Conservation (phyloP, 2,329 filamentous ascomycete genomes). For the Phyllosticta citriasiana region DNA sequence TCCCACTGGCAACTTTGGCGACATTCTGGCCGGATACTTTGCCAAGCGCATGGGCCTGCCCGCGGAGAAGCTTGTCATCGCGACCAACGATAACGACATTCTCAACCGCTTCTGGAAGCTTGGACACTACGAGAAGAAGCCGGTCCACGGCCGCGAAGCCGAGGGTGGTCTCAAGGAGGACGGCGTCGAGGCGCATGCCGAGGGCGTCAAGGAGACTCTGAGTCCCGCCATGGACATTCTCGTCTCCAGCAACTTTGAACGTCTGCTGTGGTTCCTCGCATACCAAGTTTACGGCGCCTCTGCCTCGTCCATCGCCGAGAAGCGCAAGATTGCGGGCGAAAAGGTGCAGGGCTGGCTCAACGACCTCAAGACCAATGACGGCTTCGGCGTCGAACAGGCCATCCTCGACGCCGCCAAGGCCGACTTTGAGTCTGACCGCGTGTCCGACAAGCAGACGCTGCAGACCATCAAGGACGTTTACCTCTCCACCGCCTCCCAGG, state of each 20-base stretch:
- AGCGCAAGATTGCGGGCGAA: conserved; percentile 50
- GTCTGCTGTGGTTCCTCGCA: conserved; percentile 85
- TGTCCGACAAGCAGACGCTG: conserved; percentile 44
- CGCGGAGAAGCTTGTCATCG: conserved; percentile 77
- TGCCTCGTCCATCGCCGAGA: conserved; percentile 30
- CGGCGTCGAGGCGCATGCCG: conserved; percentile 51
- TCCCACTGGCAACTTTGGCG: conserved; percentile 93
- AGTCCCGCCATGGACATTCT: conserved; percentile 97
- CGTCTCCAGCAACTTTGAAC: conserved; percentile 93
- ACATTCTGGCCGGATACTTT: conserved; percentile 90
- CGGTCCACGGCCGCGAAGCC: conserved; percentile 47
- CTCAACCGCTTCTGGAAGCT: conserved; percentile 90
- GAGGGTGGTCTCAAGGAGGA: conserved; percentile 46
- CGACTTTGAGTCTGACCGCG: conserved; percentile 72
- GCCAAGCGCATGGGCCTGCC: conserved; percentile 84
- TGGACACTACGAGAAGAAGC: conserved; percentile 79
- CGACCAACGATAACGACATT: conserved; percentile 97
- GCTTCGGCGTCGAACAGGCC: conserved; percentile 59
- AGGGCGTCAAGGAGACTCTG: conserved; percentile 80
- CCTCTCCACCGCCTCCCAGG: conserved; percentile 36
- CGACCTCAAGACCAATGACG: conserved; percentile 46
- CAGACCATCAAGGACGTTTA: conserved; percentile 38
- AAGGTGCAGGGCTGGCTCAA: conserved; percentile 69
- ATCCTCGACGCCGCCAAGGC: conserved; percentile 61
- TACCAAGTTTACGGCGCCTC: conserved; percentile 51